phyloP scores from a whole-genome alignment of 768 basidiomycete genomes.

The Naganishia vishniacii region DNA sequence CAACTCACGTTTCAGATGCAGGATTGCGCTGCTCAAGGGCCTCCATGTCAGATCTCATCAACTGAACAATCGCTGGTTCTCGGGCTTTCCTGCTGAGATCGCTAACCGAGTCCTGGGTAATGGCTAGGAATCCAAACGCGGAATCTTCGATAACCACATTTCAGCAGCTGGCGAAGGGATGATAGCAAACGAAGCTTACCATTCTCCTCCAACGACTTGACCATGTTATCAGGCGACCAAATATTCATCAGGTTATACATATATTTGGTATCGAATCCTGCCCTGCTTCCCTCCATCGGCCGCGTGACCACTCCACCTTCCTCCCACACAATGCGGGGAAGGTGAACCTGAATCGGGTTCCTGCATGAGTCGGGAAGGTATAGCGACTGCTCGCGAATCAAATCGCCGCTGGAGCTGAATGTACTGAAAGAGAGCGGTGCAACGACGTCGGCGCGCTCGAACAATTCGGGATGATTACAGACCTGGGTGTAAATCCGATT shows the following conservation, averaged over 20 bases:
- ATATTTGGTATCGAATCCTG: constrained; percentile 56
- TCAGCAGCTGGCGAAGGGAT: neutral
- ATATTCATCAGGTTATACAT: constrained; percentile 73
- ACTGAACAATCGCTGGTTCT: constrained; percentile 9
- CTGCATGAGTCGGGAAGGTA: constrained; percentile 76
- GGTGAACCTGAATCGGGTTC: constrained; percentile 71
- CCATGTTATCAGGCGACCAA: constrained; percentile 79
- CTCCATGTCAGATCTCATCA: constrained; percentile 13
- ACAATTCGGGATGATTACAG: constrained; percentile 97
- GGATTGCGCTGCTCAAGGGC: neutral
- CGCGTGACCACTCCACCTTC: constrained; percentile 69
- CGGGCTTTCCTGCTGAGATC: constrained; percentile 13
- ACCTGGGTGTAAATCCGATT: constrained; percentile 61
- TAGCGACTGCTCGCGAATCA: constrained; percentile 83
- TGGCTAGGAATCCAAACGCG: constrained; percentile 71
- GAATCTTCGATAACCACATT: constrained; percentile 47
- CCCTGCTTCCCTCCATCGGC: constrained; percentile 57
- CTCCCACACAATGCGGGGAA: constrained; percentile 71
- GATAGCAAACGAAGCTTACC: neutral
- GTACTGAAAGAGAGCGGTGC: constrained; percentile 84
- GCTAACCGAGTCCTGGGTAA: constrained; percentile 24
- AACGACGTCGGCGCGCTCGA: constrained; percentile 91
- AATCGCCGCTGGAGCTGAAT: constrained; percentile 71
- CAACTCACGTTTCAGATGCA: constrained; percentile 1
- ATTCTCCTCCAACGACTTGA: constrained; percentile 59